These are phyloP conservation scores for Xerocomus spinulosus DNA, from an alignment of 768 basidiomycete genomes.

Conservation along the genomic window DNA sequence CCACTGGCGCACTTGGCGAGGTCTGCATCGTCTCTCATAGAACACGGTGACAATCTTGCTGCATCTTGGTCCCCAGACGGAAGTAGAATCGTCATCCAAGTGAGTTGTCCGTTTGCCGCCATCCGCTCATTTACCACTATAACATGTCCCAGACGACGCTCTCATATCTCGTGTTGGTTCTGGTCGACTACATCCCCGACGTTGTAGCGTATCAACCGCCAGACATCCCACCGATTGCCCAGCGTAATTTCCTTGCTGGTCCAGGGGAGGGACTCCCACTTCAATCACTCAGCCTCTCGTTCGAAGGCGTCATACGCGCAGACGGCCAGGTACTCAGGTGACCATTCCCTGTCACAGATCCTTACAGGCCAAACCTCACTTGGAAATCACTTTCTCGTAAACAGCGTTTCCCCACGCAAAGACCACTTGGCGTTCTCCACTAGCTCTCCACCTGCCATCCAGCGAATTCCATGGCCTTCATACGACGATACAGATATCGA, in stretches of 20 bases:
- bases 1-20: slow-evolving; percentile 71
- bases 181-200: slow-evolving; percentile 54
- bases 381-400: not conserved
- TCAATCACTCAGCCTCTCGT: slow-evolving; percentile 61
- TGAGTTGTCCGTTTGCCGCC: slow-evolving; percentile 34
- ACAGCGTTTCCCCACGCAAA: slow-evolving; percentile 71
- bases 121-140: slow-evolving; percentile 2
- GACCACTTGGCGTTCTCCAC: slow-evolving; percentile 72
- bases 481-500: slow-evolving; percentile 39
- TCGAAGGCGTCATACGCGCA: slow-evolving; percentile 78
- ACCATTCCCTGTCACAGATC: slow-evolving; percentile 1
- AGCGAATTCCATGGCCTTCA: slow-evolving; percentile 81
- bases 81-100: slow-evolving; percentile 73
- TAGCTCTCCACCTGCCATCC: slow-evolving; percentile 65
- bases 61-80: slow-evolving; percentile 85
- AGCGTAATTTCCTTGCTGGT: slow-evolving; percentile 69
- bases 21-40: slow-evolving; percentile 67
- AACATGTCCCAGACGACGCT: slow-evolving; percentile 56
- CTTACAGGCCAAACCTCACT: slow-evolving; percentile 1
- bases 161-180: slow-evolving; percentile 74
- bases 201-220: slow-evolving; percentile 54
- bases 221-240: slow-evolving; percentile 43
- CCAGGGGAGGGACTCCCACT: slow-evolving; percentile 75
- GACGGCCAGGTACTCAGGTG: slow-evolving; percentile 74
- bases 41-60: slow-evolving; percentile 77